Evolutionary conservation across 257 asterid genomes (phyloP), one percentile per base, ranked within the genome.

Genomic region (Scutellaria baicalensis): DNA sequence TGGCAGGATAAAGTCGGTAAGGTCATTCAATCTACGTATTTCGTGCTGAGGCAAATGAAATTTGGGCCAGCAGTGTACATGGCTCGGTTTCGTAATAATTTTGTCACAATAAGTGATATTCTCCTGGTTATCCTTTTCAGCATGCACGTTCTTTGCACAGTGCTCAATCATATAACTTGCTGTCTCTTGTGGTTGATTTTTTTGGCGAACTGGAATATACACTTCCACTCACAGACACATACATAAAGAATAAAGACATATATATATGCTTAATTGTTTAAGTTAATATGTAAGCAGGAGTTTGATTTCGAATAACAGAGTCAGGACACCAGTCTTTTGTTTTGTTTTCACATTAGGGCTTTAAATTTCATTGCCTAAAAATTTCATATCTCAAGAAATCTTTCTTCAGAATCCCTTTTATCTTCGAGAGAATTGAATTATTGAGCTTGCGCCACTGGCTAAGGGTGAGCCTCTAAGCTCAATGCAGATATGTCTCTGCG

Each of bases 1-100:
- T 84, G 72, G 64, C 98, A 92, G 98, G 97, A 92, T 81, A 92
- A 88, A 90, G 96, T 92, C 3, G 98, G 97, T 93, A 88, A 84
- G 95, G 77, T 60, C 73, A 39, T 71, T 71, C 76, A 69, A 60
- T 75, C 73, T 69, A 60, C 18, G 49, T 51, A 47, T 56, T 65
- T 45, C 52, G 17, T 68, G 50, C 73, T 47, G 47, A 63, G 69
- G 51, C 40, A 65, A 62, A 47, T 64, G 70, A 66, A 44, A 44
- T 56, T 49, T 39, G 60, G 49, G 55, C 61, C 54, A 27, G 66
- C 64, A 67, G 50, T 60, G 44, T 61, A 57, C 61, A 43, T 59
- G 57, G 18, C 55, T 59, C 71, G 75, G 60, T 54, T 66, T 72
- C 47, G n/a, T 61, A 11, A 50, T 67, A 62, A 27, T 27, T 14